Percentiles rank a stretch among this genome's conserved stretches.
Evolutionary conservation across 192 early-diverging fungal genomes (phyloP).

Genomic region (Umbelopsis isabellina): DNA sequence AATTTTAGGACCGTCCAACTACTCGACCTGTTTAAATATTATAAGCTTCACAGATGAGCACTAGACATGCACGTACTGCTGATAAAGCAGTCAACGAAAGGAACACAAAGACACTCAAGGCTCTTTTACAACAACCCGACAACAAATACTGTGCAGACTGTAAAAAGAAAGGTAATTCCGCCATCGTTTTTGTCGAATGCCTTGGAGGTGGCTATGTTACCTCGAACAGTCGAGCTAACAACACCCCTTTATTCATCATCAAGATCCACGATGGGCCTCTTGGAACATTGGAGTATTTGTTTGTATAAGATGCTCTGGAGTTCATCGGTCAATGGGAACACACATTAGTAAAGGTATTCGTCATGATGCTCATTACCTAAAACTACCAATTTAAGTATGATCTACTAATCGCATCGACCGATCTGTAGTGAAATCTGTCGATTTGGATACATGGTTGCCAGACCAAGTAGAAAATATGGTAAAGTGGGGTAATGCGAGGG

Average conservation of each 20-base stretch:
- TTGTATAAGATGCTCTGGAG: constrained; percentile 68
- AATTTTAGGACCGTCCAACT: background rate
- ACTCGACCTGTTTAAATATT: background rate
- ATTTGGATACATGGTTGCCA: constrained; percentile 80
- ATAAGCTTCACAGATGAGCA: constrained; percentile 50
- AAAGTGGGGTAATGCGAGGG: constrained; percentile 78
- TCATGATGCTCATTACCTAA: background rate
- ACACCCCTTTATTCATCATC: too few relatives aligned
- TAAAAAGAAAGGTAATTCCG: constrained; percentile 66
- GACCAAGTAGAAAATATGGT: constrained; percentile 82
- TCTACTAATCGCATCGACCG: background rate
- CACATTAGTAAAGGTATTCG: constrained; percentile 80
- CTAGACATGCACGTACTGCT: constrained; percentile 64
- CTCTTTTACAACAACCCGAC: constrained; percentile 66
- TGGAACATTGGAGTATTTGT: constrained; percentile 66
- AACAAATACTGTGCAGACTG: constrained; percentile 85
- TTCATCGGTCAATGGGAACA: constrained; percentile 82
- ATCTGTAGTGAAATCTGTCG: constrained; percentile 76
- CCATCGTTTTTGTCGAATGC: background rate
- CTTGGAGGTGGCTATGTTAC: background rate
- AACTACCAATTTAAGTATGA: background rate
- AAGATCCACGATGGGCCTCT: constrained; percentile 76
- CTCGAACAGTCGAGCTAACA: background rate
- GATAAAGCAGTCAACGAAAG: constrained; percentile 76
- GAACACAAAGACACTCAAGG: constrained; percentile 69